Base-by-base conservation (phyloP, 202 grass and related monocot species). In the Alloteropsis angusta region DNA sequence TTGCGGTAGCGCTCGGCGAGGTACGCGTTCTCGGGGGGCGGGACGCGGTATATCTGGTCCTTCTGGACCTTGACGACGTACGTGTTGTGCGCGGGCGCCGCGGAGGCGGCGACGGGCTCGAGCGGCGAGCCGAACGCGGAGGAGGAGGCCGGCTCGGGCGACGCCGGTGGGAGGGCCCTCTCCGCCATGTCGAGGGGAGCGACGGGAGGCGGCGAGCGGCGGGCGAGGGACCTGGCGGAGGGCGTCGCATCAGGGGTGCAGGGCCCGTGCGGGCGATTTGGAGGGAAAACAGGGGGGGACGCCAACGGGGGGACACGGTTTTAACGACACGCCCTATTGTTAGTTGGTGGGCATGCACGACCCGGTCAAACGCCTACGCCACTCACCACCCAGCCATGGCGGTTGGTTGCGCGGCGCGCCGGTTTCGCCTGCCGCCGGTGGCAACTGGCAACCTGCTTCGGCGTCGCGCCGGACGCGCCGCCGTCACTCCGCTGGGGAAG, bases 11-110 rank as follows among this genome's bases (percentile, higher is more conserved):
- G 83, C 72, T 95, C 92, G 39, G 79, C 90, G 71, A 95, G 74
- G 53, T 72, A 83, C 0, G 96, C 96, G 83, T 99, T 99, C 87
- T 99, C 92, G 23, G 92, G 92, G 1, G 92, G 95, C 12, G 96
- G 96, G 11, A 98, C 82, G 11, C 85, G 90, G 81, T 95, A 98
- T 71, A 95, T 89, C 81, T 98, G 96, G 15, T 98, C 96, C 84
- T 95, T 98, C 7, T 89, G 89, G 43, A 95, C 85, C 41, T 93
- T 82, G 69, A 99, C 88, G 37, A 98, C 75, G 88, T 98, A 98
- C 22, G 90, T 98, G 58, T 87, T 71, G 36, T 14, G 64, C 19
- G 50, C 17, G 46, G 21, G 23, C 22, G 19, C 5, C 2, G 71
- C 4, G 52, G 48, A 1, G 56, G 73, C 0, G 50, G 64, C 30